Conservation (phyloP, 2,329 filamentous ascomycete species). For the Pestalotiopsis sp. region DNA sequence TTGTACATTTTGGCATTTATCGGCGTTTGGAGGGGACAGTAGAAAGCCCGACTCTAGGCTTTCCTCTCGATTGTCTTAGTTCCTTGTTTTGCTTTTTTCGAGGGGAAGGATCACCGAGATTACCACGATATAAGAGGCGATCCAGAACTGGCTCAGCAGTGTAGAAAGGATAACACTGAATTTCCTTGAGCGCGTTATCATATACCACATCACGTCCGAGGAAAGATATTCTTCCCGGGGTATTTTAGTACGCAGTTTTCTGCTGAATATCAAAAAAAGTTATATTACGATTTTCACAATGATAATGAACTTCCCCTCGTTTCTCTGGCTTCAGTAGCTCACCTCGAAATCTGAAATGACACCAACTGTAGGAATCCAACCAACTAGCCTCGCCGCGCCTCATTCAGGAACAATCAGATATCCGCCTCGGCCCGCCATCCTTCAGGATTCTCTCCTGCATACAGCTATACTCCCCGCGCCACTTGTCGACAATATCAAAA, state of each 20-base stretch:
- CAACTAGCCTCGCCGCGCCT: no score
- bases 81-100: no score
- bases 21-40: neutral
- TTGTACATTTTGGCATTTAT: conserved; percentile 12
- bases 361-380: no score
- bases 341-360: no score
- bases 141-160: neutral
- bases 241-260: neutral
- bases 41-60: neutral
- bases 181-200: neutral
- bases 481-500: no score
- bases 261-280: neutral
- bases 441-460: no score
- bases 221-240: neutral
- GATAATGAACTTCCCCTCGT: neutral
- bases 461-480: no score
- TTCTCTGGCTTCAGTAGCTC: neutral
- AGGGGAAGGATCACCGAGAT: neutral
- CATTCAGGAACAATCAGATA: no score
- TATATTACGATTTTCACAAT: neutral
- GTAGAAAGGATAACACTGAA: neutral
- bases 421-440: no score
- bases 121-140: neutral
- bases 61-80: neutral
- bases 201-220: neutral